Evolutionary conservation across 306 rosid genomes (phyloP), one percentile per base, ranked within the genome.

Genomic region (Dryas alaskensis): DNA sequence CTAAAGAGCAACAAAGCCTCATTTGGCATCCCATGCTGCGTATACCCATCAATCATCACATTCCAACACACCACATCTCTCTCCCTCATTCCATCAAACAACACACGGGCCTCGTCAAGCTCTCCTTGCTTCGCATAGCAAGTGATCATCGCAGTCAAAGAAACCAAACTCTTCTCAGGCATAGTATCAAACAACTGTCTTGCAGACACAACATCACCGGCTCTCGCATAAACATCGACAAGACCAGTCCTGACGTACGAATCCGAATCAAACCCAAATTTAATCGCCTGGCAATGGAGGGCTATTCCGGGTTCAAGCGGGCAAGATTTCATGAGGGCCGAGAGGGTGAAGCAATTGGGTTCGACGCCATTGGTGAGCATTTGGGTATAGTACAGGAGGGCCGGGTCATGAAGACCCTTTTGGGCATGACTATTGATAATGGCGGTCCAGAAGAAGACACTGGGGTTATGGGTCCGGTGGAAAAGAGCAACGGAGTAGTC

Each of bases 11-110:
- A 75, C 75, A 90, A 77, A 14, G 87, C 83, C 68, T 92, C 92
- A 53, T 83, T 83, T 3, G 92, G 92, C 57, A 67, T 70, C 75
- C 95, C 96, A 73, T 84, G 83, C 52, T 87, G 91, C 51, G 96
- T 70, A 51, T 84, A 87, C 65, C 95, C 98, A 69, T 86, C 92
- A 64, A 88, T 87, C 89, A 92, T 92, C 83, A 88, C 96, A 43
- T 92, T 92, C 98, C 96, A 92, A 75, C 92, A 89, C 68, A 90
- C 89, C 73, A 81, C 86, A 73, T 92, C 95, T 54, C 78, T 83
- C 45, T 81, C 82, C 13, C 17, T 49, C 87, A 88, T 85, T 7
- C 68, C 89, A 3, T 87, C 84, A 60, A 92, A 90, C 81, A 90
- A 72, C 63, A 22, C 22, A 37, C 84, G 64, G 4, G 95, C 95